A percentile compares a stretch with the other conserved stretches of the same genome.
Evolutionary conservation across 148 eudicot genomes (phyloP).

Genomic region (Chenopodium berlandieri): DNA sequence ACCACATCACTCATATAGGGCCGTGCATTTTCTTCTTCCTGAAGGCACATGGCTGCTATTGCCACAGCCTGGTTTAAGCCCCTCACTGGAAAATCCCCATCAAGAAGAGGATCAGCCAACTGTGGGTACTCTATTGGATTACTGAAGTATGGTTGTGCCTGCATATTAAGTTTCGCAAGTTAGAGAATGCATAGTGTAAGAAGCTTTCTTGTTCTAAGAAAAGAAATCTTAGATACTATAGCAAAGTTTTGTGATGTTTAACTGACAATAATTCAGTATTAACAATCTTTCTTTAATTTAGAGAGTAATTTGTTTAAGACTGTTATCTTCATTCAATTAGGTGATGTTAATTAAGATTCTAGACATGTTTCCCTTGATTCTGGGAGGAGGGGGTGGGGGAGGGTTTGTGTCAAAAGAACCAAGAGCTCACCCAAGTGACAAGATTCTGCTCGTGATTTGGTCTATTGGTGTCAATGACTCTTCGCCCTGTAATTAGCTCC

Average conservation of each 20-base stretch:
- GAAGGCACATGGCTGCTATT: constrained; percentile 81
- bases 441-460: constrained; percentile 42
- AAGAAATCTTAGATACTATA: not conserved
- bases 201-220: not conserved
- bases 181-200: not conserved
- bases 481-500: constrained; percentile 53
- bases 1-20: constrained; percentile 79
- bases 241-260: not conserved
- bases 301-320: not conserved
- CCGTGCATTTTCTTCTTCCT: constrained; percentile 63
- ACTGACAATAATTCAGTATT: not conserved
- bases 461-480: constrained; percentile 42
- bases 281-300: not conserved
- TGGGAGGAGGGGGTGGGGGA: not conserved
- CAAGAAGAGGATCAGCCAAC: constrained; percentile 64
- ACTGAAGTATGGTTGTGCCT: constrained; percentile 71
- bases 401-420: not conserved
- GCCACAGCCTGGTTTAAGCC: constrained; percentile 72
- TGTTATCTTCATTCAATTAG: not conserved
- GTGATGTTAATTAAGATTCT: no score
- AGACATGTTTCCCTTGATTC: not conserved
- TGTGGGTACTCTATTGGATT: constrained; percentile 50
- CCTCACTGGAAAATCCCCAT: constrained; percentile 46
- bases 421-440: constrained; percentile 43
- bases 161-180: not conserved